Evolutionary conservation across 202 grass and related monocot genomes (phyloP).

Genomic region (Brachypodium distachyon): DNA sequence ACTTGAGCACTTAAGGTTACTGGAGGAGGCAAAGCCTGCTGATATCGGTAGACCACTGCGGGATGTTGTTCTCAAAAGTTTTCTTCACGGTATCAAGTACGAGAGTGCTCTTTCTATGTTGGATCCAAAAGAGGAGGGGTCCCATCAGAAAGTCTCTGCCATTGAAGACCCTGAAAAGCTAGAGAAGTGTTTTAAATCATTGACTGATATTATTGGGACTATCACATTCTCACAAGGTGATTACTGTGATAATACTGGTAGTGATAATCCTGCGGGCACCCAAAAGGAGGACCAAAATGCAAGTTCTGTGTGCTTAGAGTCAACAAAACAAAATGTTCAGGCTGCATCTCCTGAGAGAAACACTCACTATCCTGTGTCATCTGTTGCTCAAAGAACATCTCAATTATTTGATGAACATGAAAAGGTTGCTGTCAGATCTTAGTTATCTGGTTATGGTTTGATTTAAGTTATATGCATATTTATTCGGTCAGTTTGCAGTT

Average conservation of each 20-base stretch:
- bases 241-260: slow-evolving; percentile 16
- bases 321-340: slow-evolving; percentile 21
- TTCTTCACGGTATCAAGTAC: slow-evolving; percentile 55
- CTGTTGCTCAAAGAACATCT: slow-evolving; percentile 22
- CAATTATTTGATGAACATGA: slow-evolving; percentile 37
- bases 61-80: slow-evolving; percentile 50
- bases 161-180: slow-evolving; percentile 46
- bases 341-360: slow-evolving; percentile 22
- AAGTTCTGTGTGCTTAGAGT: neutral
- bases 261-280: slow-evolving; percentile 12
- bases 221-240: slow-evolving; percentile 40
- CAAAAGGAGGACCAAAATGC: slow-evolving; percentile 10
- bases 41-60: slow-evolving; percentile 47
- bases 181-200: slow-evolving; percentile 59
- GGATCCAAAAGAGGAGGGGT: slow-evolving; percentile 31
- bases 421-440: slow-evolving; percentile 42
- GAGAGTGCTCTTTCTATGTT: slow-evolving; percentile 56
- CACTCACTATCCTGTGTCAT: slow-evolving; percentile 16
- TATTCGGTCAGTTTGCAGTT: slow-evolving; percentile 6
- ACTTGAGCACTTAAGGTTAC: slow-evolving; percentile 36
- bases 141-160: slow-evolving; percentile 38
- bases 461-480: neutral
- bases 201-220: slow-evolving; percentile 42
- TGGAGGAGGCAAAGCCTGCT: slow-evolving; percentile 42
- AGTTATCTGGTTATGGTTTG: slow-evolving; percentile 1